Evolutionary conservation across 1,284 basidiomycete genomes (phyloP), one percentile per base, ranked within the genome.

Genomic region (Mycosarcoma maydis): DNA sequence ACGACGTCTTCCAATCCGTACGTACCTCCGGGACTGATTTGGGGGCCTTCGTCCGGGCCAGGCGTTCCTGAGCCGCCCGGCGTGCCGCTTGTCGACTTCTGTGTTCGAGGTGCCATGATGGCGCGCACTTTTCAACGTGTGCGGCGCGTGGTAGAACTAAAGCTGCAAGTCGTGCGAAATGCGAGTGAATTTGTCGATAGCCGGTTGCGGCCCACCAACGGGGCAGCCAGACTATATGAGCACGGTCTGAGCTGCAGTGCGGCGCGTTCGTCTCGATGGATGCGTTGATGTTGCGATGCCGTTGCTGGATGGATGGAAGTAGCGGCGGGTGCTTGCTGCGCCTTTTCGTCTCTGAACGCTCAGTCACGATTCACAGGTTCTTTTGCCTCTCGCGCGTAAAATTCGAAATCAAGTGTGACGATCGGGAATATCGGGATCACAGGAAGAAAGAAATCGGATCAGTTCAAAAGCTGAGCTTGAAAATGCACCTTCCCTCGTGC

Each of bases 1-100:
- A 60, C 27, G 10, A 81, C 64, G 32, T 80, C 71, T 27, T 71
- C 64, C 38, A 80, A 39, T 4, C 67, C 48, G 33, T 80, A 81
- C 3, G 75, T 77, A 13, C 80, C 80, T 20, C 72, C 72, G 5
- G 74, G 65, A 27, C 62, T 61, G 40, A 66, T 57, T 20, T 54
- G 53, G 7, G 70, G 70, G 13, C 59, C 66, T 7, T 65, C 65
- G 19, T 75, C 70, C 10, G 69, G 66, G 16, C 53, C 65, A 16
- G 73, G 73, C 1, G 73, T 75, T 16, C 57, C 72, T 10, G 56
- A 54, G 17, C 56, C 67, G 8, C 52, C 67, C 5, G 68, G 61
- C 4, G 61, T 66, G 8, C 61, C 64, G 49, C 64, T 65, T 9
- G 59, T 41, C 14, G 69, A 58, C 37, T 72, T 72, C 22, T 62